Evolutionary conservation across 345 rosid species (phyloP).

Genomic region (Mangifera indica): DNA sequence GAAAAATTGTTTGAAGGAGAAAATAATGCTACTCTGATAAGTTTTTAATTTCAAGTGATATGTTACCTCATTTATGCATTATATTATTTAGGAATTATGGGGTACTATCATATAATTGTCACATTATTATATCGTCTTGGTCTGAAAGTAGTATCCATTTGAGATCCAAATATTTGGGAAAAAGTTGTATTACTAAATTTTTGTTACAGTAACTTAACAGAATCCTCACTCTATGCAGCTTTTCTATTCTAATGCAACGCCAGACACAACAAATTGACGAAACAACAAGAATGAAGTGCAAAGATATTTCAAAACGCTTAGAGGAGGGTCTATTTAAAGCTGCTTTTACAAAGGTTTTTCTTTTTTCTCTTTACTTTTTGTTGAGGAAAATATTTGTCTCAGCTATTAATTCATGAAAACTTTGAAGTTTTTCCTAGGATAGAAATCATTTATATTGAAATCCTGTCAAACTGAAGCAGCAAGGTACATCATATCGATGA

Average conservation of each 20-base stretch:
- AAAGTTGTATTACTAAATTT: too few species aligned
- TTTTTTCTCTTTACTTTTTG: not conserved
- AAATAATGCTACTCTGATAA: slow-evolving; percentile 18
- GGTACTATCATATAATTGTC: too few species aligned
- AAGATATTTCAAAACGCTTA: slow-evolving; percentile 70
- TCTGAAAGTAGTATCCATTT: too few species aligned
- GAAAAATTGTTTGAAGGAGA: slow-evolving; percentile 36
- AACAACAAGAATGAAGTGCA: slow-evolving; percentile 41
- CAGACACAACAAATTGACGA: slow-evolving; percentile 47
- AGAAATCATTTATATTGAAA: not conserved
- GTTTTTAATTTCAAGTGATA: too few species aligned
- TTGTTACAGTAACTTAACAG: not conserved
- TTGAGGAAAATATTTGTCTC: not conserved
- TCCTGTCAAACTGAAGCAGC: slow-evolving; percentile 1
- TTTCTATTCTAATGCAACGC: slow-evolving; percentile 47
- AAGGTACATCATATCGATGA: not conserved
- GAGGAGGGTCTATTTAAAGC: slow-evolving; percentile 78
- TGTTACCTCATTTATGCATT: too few species aligned
- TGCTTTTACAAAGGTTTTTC: slow-evolving; percentile 64
- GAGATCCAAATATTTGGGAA: too few species aligned
- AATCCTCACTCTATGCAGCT: slow-evolving; percentile 38
- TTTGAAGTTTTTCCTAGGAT: not conserved
- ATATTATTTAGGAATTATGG: too few species aligned
- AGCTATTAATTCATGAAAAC: not conserved
- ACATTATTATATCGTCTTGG: too few species aligned